phyloP scores from a whole-genome alignment of 2,329 filamentous ascomycete species.

The Alternaria novae-zelandiae region DNA sequence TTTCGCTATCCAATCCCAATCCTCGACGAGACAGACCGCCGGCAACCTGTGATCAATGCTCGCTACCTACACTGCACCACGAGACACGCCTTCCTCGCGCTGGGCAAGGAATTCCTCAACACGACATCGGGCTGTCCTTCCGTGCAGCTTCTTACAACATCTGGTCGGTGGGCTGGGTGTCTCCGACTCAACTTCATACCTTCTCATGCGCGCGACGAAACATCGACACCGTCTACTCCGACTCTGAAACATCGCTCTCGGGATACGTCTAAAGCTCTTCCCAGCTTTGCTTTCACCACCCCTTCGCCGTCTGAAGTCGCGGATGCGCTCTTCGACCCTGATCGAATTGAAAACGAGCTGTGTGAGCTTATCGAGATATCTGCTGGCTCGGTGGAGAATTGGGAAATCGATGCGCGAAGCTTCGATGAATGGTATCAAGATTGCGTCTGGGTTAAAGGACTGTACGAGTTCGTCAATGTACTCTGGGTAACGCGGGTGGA shows the following conservation, averaged over 20 bases:
- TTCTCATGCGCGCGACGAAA: not conserved
- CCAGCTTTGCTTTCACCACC: not conserved
- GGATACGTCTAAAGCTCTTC: not conserved
- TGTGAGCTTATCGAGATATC: conserved; percentile 23
- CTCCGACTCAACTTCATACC: conserved; percentile 13
- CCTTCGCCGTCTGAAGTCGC: not conserved
- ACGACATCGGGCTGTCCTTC: conserved; percentile 5
- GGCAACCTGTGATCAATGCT: conserved; percentile 8
- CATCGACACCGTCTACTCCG: not conserved
- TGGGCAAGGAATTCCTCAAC: conserved; percentile 7
- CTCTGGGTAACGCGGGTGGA: conserved; percentile 28
- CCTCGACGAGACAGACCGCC: conserved; percentile 6
- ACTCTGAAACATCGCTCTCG: not conserved
- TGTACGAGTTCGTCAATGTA: conserved; percentile 27
- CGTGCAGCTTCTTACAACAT: conserved; percentile 5
- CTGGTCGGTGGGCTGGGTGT: conserved; percentile 16
- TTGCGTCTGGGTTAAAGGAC: too few species aligned
- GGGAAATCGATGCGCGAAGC: conserved; percentile 15
- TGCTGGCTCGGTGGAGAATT: conserved; percentile 16
- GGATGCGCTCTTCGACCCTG: not conserved
- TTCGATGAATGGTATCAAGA: conserved; percentile 18
- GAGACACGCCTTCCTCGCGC: conserved; percentile 6
- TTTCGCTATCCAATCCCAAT: conserved; percentile 22
- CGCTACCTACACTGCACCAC: conserved; percentile 16
- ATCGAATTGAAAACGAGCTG: not conserved